These are phyloP conservation scores for Scenedesmus sp. DNA, from an alignment of 163 green algal species.

Conservation along the genomic window DNA sequence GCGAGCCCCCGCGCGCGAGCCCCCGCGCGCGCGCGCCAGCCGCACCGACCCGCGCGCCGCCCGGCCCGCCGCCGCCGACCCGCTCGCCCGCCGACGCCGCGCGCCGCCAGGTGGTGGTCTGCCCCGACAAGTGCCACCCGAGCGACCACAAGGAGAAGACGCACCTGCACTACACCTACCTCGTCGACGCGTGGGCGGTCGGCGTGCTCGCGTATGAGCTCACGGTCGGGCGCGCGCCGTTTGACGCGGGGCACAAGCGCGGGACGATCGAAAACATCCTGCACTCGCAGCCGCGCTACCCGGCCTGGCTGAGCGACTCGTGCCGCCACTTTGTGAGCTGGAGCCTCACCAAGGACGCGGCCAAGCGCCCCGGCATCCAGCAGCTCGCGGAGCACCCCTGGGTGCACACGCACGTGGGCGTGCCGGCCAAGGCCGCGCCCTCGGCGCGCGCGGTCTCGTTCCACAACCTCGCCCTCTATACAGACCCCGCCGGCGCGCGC, in stretches of 20 bases:
- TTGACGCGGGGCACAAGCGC: conserved; percentile 61
- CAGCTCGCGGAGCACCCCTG: conserved; percentile 63
- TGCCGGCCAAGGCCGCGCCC: background rate
- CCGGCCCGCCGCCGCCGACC: no score
- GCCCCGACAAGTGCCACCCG: conserved; percentile 47
- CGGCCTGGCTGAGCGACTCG: conserved; percentile 48
- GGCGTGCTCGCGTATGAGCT: conserved; percentile 75
- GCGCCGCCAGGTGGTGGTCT: conserved; percentile 39
- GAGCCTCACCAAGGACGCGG: conserved; percentile 56
- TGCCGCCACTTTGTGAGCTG: conserved; percentile 54
- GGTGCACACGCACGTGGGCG: conserved; percentile 46
- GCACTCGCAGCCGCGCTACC: conserved; percentile 40
- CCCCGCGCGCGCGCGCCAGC: no score
- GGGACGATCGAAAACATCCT: conserved; percentile 59
- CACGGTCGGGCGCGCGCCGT: conserved; percentile 64
- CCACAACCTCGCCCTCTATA: conserved; percentile 35
- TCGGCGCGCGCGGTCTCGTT: conserved; percentile 29
- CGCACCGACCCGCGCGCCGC: no score
- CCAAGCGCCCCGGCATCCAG: conserved; percentile 52
- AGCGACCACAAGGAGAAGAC: conserved; percentile 49
- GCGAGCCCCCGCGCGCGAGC: background rate
- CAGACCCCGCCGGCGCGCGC: background rate
- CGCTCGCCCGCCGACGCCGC: no score
- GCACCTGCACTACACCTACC: conserved; percentile 49
- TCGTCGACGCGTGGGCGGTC: conserved; percentile 48